These are phyloP conservation scores for Neurospora pannonica DNA, from an alignment of 495 filamentous ascomycete species.

Conservation along the genomic window DNA sequence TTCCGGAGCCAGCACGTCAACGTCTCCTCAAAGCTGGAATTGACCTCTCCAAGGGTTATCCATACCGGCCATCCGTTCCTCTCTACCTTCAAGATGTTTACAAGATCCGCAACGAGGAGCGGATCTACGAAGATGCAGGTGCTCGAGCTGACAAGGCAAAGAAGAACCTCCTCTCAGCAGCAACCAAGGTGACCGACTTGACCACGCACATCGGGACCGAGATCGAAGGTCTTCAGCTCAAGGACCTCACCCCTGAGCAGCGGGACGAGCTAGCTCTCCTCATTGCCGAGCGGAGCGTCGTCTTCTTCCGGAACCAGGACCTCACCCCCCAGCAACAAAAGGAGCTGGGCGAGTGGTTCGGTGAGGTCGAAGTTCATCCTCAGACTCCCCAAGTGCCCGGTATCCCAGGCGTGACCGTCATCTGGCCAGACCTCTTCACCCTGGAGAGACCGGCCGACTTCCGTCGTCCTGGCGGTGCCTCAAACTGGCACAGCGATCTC, in stretches of 20 bases:
- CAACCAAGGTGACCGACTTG: slow-evolving; percentile 55
- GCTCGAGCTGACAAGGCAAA: slow-evolving; percentile 59
- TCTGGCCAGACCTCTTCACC: slow-evolving; percentile 57
- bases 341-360: slow-evolving; percentile 54
- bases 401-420: slow-evolving; percentile 52
- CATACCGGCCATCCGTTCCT: slow-evolving; percentile 55
- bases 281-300: slow-evolving; percentile 64
- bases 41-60: slow-evolving; percentile 56
- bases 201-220: slow-evolving; percentile 64
- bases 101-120: slow-evolving; percentile 50
- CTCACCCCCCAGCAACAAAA: slow-evolving; percentile 61
- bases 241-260: slow-evolving; percentile 57
- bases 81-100: slow-evolving; percentile 59
- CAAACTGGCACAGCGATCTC: slow-evolving; percentile 61
- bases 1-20: slow-evolving; percentile 43
- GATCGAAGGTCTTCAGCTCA: slow-evolving; percentile 59
- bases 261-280: slow-evolving; percentile 62
- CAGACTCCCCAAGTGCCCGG: slow-evolving; percentile 64
- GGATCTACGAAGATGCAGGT: slow-evolving; percentile 50
- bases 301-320: slow-evolving; percentile 69
- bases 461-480: slow-evolving; percentile 54
- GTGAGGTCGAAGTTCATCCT: slow-evolving; percentile 59
- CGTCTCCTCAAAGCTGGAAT: slow-evolving; percentile 56
- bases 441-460: slow-evolving; percentile 47
- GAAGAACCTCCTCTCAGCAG: slow-evolving; percentile 52